Conservation (phyloP, 2,329 filamentous ascomycete genomes). For the Gnomoniopsis smithogilvyi region DNA sequence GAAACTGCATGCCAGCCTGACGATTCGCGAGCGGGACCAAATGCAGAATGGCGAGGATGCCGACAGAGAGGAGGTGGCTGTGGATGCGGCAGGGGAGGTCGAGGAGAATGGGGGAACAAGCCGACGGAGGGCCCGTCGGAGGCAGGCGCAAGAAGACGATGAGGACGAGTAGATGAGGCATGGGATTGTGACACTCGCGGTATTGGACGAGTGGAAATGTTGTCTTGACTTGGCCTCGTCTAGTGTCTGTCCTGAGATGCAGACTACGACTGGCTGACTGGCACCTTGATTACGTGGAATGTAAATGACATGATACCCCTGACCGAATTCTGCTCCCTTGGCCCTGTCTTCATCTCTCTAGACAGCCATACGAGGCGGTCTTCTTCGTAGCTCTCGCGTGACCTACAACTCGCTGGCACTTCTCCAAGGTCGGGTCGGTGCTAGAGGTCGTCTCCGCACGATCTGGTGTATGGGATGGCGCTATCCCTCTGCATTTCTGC, state of each 20-base stretch:
- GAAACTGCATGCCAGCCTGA: slow-evolving; percentile 60
- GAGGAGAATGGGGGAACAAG: slow-evolving; percentile 7
- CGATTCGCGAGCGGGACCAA: slow-evolving; percentile 36
- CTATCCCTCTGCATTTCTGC: no score
- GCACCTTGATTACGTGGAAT: slow-evolving; percentile 6
- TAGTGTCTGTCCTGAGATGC: background rate
- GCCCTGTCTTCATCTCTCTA: background rate
- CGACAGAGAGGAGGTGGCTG: slow-evolving; percentile 17
- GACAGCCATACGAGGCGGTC: background rate
- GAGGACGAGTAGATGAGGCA: slow-evolving; percentile 4
- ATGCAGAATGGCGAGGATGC: slow-evolving; percentile 17
- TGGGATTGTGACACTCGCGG: background rate
- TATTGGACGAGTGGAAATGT: background rate
- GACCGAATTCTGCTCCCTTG: background rate
- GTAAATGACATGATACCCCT: slow-evolving; percentile 13
- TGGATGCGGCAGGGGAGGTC: background rate
- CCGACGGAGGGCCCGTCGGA: slow-evolving; percentile 5
- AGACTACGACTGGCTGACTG: background rate
- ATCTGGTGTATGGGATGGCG: no score
- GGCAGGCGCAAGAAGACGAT: slow-evolving; percentile 1
- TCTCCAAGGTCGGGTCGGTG: no score
- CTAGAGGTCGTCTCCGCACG: no score
- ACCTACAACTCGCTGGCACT: no score
- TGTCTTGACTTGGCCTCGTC: slow-evolving; percentile 2
- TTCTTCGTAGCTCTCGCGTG: no score